These are phyloP conservation scores for Fusarium redolens DNA, from an alignment of 2,329 filamentous ascomycete species.

Conservation along the genomic window DNA sequence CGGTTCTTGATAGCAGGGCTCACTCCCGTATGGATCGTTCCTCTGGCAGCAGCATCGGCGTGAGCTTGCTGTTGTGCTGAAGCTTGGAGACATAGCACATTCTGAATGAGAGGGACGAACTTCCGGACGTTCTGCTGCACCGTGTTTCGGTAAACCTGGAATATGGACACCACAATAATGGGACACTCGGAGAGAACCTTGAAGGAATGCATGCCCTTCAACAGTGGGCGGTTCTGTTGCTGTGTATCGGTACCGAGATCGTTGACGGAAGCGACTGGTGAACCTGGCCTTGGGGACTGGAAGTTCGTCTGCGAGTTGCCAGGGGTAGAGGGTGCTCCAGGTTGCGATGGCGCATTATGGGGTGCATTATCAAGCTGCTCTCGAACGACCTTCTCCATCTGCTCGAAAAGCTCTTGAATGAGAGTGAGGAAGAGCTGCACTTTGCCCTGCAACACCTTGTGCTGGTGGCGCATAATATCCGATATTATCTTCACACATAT, in stretches of 20 bases:
- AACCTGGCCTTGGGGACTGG: slow-evolving; percentile 89
- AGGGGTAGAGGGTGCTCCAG: slow-evolving; percentile 73
- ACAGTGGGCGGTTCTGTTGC: slow-evolving; percentile 81
- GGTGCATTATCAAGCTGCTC: slow-evolving; percentile 90
- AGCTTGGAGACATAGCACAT: slow-evolving; percentile 87
- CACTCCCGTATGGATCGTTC: slow-evolving; percentile 89
- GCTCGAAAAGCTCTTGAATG: slow-evolving; percentile 95
- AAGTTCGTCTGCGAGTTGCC: slow-evolving; percentile 76
- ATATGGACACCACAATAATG: slow-evolving; percentile 98
- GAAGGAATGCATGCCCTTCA: slow-evolving; percentile 98
- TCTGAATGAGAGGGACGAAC: slow-evolving; percentile 95
- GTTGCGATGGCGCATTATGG: slow-evolving; percentile 61
- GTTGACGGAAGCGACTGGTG: slow-evolving; percentile 83
- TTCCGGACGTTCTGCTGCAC: slow-evolving; percentile 87
- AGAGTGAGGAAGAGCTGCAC: slow-evolving; percentile 91
- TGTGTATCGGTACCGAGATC: slow-evolving; percentile 86
- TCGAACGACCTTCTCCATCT: slow-evolving; percentile 93
- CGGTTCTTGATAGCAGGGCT: slow-evolving; percentile 94
- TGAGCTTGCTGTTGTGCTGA: slow-evolving; percentile 94
- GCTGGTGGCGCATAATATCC: slow-evolving; percentile 93
- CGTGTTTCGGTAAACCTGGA: slow-evolving; percentile 87
- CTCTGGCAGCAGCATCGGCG: slow-evolving; percentile 80
- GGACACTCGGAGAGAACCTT: slow-evolving; percentile 98
- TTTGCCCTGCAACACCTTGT: slow-evolving; percentile 79
- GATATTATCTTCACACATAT: slow-evolving; percentile 98